Evolutionary conservation across 306 rosid species (phyloP).

Genomic region (Cicer cuneatum): DNA sequence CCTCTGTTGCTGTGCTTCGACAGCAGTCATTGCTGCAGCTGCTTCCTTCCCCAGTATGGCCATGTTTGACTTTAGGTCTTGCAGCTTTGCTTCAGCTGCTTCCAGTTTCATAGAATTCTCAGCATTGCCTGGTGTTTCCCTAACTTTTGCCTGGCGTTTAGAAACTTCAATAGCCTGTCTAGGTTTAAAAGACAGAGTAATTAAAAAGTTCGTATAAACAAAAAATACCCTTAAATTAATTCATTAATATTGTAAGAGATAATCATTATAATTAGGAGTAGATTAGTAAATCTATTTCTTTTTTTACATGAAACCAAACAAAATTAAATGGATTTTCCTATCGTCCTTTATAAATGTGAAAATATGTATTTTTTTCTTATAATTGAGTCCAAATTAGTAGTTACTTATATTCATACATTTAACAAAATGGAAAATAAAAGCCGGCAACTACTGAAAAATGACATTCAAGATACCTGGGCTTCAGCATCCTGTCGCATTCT

Average conservation of each 20-base stretch:
- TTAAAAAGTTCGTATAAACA: conserved; percentile 43
- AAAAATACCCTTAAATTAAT: not conserved
- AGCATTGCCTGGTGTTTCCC: conserved; percentile 84
- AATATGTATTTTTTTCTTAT: too few species aligned
- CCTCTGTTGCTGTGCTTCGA: conserved; percentile 98
- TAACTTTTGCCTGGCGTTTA: conserved; percentile 80
- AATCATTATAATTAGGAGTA: too few species aligned
- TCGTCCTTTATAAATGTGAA: too few species aligned
- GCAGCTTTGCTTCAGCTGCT: conserved; percentile 84
- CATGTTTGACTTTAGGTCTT: conserved; percentile 87
- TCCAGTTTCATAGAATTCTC: conserved; percentile 83
- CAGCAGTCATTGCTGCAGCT: conserved; percentile 97
- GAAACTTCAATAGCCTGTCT: conserved; percentile 97
- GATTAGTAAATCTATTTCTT: too few species aligned
- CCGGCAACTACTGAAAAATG: not conserved
- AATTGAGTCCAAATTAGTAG: not conserved
- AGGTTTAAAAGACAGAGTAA: conserved; percentile 65
- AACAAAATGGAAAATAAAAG: not conserved
- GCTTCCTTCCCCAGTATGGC: conserved; percentile 97
- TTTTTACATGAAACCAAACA: too few species aligned
- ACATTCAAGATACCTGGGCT: conserved; percentile 72
- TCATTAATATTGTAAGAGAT: too few species aligned
- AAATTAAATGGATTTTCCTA: too few species aligned
- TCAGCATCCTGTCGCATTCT: conserved; percentile 96
- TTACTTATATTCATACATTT: conserved; percentile 22